phyloP scores from a whole-genome alignment of 495 filamentous ascomycete genomes.

The Podospora didyma region DNA sequence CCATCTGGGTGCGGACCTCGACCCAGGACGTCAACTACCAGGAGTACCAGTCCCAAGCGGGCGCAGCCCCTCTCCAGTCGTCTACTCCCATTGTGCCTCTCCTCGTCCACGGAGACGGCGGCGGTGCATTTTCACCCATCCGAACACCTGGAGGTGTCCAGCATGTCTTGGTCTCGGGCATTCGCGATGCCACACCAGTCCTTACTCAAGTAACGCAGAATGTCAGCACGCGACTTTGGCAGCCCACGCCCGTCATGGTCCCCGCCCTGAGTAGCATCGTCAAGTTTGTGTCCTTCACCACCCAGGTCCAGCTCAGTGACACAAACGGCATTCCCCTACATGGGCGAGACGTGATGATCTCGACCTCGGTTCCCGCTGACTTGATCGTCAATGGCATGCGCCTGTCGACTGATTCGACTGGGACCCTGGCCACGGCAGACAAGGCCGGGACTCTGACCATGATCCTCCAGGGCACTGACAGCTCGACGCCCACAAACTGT shows the following conservation, averaged over 20 bases:
- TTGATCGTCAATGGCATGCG: not conserved
- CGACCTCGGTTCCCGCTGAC: not conserved
- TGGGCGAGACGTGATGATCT: not conserved
- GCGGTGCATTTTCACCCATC: not conserved
- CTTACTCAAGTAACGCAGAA: not conserved
- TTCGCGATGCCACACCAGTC: not conserved
- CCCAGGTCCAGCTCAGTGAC: not conserved
- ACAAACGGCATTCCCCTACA: not conserved
- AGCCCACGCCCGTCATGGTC: not conserved
- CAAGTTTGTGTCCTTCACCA: not conserved
- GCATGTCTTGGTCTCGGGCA: not conserved
- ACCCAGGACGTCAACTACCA: not conserved
- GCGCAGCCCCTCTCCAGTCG: not conserved
- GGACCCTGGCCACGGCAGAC: not conserved
- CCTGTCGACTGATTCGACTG: not conserved
- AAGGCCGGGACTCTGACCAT: not conserved
- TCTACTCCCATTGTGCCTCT: not conserved
- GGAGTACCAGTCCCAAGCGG: not conserved
- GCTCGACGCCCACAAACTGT: not conserved
- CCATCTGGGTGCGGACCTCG: not conserved
- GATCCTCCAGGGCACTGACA: not conserved
- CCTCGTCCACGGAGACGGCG: not conserved
- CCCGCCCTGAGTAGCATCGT: not conserved
- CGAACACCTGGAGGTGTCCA: not conserved
- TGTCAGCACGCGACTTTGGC: not conserved